Base-by-base conservation (phyloP, 2,329 filamentous ascomycete species). In the Aspergillus sp. region DNA sequence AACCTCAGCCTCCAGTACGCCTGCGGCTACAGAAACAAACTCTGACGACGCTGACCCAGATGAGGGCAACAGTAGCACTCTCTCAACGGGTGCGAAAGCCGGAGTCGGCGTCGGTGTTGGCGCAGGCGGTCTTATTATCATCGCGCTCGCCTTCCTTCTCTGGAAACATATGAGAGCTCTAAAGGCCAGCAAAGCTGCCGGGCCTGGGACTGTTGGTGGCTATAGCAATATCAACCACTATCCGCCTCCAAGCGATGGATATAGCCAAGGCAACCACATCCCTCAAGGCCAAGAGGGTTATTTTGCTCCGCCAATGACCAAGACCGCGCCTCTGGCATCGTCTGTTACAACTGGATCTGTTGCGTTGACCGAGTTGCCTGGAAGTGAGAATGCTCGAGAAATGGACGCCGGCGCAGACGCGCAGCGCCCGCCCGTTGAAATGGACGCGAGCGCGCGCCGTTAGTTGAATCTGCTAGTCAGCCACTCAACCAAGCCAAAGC, bases 81-180 rank as follows among this genome's bases (percentile, higher is more conserved):
- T 60, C 22, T 58, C 58, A 0, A 39, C 51, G 1, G 55, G 58
- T 13, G 58, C 55, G 26, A 58, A 58, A 26, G 58, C 55, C 13
- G 58, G 58, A 8, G 55, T 60, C 8, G 58, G 52, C 5, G 38
- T 50, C 26, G 58, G 55, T 18, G 58, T 42, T 15, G 34, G 51
- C 2, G 51, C 34, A 2, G 58, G 51, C 8, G 51, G 34, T 3
- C 13, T 60, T 5, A 48, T 52, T n/a, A n/a, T 60, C n/a, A 38
- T 56, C 50, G 45, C 24, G 4, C 44, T 57, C 11, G 50, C 44
- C 7, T 43, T 53, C 11, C 26, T 53, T 39, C 50, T 53, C 39
- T 57, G 58, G 47, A 17, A 38, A 36, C 48, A 43, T 15, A 22
- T 41, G 6, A 41, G 42, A 15, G 44, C 55, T 5, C 26, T 53